Base-by-base conservation (phyloP, 129 eudicot genomes). In the Helichrysum umbraculigerum region DNA sequence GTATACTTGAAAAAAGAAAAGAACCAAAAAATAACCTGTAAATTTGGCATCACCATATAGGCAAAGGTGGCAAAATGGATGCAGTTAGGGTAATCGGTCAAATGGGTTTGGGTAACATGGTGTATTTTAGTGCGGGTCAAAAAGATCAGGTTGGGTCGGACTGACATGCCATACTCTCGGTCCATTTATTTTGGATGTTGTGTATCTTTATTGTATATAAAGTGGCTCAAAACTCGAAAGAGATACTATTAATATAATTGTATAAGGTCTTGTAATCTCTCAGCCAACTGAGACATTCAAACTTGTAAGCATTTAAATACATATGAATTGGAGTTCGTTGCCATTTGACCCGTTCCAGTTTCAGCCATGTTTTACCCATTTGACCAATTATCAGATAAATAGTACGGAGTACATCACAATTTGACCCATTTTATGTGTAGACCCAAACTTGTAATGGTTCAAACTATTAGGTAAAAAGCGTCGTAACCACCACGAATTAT, bases 1-100 rank as follows among this genome's bases (percentile, higher is more conserved):
- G 96, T 86, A 79, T 93, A 88, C 70, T 96, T 92, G 82, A 11
- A 70, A 42, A 68, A 42, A 63, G n/a, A 17, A 17, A 17, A 44
- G 52, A 10, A 10, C 0, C 2, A 11, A n/a, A n/a, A 16, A 56
- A 35, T 66, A 9, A 65, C 9, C 30, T n/a, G 5, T 25, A 58
- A 41, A 22, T 33, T 17, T 44, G 30, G 47, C 7, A 19, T 41
- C 22, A 19, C 19, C 44, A 47, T 16, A 16, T 65, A 65, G 42
- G 21, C 21, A 32, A 15, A 33, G 42, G 41, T 16, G 3, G 41
- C 19, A 25, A 25, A 70, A 5, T 17, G 17, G 19, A 19, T 15
- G 28, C 11, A 6, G 20, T 29, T n/a, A 50, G n/a, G 34, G n/a
- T n/a, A n/a, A n/a, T n/a, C n/a, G 28, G 47, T 19, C 63, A 51